Conservation (phyloP, 371 early-diverging fungal genomes). For the Choanephora cucurbitarum region DNA sequence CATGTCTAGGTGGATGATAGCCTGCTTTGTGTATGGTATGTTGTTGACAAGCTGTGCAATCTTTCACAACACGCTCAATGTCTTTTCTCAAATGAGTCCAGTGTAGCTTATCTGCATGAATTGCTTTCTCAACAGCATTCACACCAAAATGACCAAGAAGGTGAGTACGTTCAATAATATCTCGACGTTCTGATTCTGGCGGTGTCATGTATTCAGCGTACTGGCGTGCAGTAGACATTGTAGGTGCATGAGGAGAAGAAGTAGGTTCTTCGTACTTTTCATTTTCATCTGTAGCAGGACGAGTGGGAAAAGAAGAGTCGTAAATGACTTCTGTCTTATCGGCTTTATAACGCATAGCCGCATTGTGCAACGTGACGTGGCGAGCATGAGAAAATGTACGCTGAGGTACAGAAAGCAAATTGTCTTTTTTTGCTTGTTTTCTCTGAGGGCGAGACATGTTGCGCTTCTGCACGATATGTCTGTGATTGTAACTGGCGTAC, state of each 20-base stretch:
- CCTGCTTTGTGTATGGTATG: neutral
- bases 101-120: neutral
- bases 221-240: neutral
- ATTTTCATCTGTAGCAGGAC: neutral
- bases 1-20: neutral
- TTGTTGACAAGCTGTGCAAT: neutral
- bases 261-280: too few relatives aligned
- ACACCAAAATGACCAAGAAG: neutral
- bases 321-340: neutral
- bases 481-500: neutral
- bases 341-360: neutral
- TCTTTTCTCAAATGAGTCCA: conserved; percentile 8
- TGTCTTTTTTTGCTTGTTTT: too few relatives aligned
- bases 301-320: neutral
- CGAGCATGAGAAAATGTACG: too few relatives aligned
- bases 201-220: neutral
- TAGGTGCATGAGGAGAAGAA: too few relatives aligned
- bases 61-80: neutral
- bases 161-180: neutral
- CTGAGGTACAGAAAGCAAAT: too few relatives aligned
- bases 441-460: too few relatives aligned
- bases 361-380: too few relatives aligned
- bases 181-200: neutral
- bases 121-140: neutral
- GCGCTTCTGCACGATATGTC: neutral